Evolutionary conservation across 768 basidiomycete species (phyloP).

Genomic region (Leucocoprinus leucothites): DNA sequence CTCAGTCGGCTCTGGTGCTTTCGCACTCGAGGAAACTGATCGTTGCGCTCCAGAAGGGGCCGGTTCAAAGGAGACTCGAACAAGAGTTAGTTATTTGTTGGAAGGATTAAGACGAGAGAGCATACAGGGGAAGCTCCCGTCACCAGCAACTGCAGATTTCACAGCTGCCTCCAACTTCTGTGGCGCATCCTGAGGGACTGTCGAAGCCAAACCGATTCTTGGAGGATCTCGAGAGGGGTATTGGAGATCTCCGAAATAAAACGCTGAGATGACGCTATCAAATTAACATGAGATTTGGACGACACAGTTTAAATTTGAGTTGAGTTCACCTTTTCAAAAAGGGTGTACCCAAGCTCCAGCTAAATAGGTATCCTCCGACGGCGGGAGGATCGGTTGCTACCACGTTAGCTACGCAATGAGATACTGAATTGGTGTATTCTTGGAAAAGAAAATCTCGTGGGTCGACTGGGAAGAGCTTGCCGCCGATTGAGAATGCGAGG

Average conservation of each 20-base stretch:
- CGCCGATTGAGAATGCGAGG: conserved; percentile 66
- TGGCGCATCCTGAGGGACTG: conserved; percentile 55
- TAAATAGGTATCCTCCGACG: conserved; percentile 58
- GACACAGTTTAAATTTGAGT: not conserved
- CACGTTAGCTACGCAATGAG: conserved; percentile 51
- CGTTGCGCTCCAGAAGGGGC: conserved; percentile 35
- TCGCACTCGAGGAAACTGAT: not conserved
- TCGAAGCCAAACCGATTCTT: conserved; percentile 69
- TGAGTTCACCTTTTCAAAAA: conserved; percentile 67
- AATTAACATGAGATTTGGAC: not conserved
- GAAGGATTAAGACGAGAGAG: conserved; percentile 1
- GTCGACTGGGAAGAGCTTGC: conserved; percentile 68
- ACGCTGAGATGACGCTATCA: conserved; percentile 58
- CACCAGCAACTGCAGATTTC: conserved; percentile 22
- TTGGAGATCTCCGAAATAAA: conserved; percentile 70
- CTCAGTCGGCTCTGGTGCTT: not conserved
- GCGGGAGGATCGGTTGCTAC: conserved; percentile 62
- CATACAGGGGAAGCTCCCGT: conserved; percentile 34
- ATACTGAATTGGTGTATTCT: conserved; percentile 30
- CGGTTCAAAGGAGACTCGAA: conserved; percentile 34
- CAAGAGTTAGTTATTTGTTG: not conserved
- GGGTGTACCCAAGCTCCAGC: conserved; percentile 76
- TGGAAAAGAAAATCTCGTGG: conserved; percentile 66
- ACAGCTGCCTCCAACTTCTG: conserved; percentile 29
- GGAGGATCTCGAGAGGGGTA: conserved; percentile 68